Evolutionary conservation across 148 eudicot genomes (phyloP).

Genomic region (Selenicereus undatus): DNA sequence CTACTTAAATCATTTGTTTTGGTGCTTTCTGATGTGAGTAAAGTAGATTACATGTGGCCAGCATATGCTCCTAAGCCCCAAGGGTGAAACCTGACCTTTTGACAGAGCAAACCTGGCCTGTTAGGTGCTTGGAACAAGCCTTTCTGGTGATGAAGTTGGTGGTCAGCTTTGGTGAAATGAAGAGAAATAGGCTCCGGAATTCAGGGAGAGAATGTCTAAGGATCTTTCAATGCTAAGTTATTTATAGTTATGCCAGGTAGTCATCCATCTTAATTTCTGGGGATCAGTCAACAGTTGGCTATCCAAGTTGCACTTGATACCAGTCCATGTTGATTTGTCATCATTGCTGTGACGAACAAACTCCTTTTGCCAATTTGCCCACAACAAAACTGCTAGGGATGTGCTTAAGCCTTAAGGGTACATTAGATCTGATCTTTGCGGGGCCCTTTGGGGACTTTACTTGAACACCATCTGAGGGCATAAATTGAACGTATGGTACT

Average conservation of each 20-base stretch:
- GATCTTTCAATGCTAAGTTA: background rate
- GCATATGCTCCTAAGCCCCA: background rate
- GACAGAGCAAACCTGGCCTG: background rate
- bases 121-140: background rate
- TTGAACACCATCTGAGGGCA: background rate
- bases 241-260: background rate
- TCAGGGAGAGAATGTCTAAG: background rate
- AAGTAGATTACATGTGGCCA: background rate
- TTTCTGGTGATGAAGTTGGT: background rate
- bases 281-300: background rate
- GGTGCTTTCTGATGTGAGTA: background rate
- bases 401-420: background rate
- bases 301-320: background rate
- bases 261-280: background rate
- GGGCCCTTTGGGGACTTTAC: background rate
- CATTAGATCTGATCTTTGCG: background rate
- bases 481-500: background rate
- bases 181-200: background rate
- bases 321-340: background rate
- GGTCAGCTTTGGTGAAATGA: background rate
- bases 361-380: background rate
- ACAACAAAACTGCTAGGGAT: background rate
- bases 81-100: background rate
- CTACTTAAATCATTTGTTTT: background rate
- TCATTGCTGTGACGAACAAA: background rate